Percentiles rank a stretch among this genome's conserved stretches.
These are phyloP conservation scores for Atkinsonella hypoxylon DNA, from an alignment of 2,329 filamentous ascomycete genomes.

Conservation along the genomic window DNA sequence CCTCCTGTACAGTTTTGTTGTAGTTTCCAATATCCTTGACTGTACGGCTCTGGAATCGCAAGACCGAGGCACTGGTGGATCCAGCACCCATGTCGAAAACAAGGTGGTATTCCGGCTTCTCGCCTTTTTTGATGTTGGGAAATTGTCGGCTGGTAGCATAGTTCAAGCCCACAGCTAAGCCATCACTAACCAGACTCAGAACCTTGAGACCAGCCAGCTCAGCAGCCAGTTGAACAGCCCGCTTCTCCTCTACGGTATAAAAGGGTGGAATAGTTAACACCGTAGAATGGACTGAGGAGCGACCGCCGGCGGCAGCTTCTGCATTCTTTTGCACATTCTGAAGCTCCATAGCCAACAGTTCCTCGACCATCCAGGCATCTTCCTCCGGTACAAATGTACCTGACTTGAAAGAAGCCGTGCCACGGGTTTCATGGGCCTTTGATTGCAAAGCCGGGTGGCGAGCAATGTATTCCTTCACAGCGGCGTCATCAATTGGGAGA, in stretches of 20 bases:
- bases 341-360: conserved; percentile 91
- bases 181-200: conserved; percentile 75
- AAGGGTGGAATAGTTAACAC: conserved; percentile 87
- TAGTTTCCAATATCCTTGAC: conserved; percentile 87
- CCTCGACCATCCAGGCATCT: conserved; percentile 70
- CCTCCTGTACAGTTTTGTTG: conserved; percentile 95
- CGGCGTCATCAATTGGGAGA: conserved; percentile 46
- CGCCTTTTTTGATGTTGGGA: conserved; percentile 69
- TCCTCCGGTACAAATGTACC: conserved; percentile 48
- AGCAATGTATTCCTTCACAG: conserved; percentile 57
- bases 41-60: conserved; percentile 78
- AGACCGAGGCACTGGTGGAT: conserved; percentile 77
- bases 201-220: conserved; percentile 81
- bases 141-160: conserved; percentile 90
- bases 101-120: conserved; percentile 81
- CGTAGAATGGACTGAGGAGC: conserved; percentile 60
- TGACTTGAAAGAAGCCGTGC: conserved; percentile 75
- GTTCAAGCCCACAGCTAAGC: conserved; percentile 83
- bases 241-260: conserved; percentile 82
- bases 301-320: conserved; percentile 67
- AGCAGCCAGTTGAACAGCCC: conserved; percentile 72
- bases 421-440: conserved; percentile 44
- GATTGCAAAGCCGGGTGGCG: conserved; percentile 71
- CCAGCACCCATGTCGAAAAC: conserved; percentile 98
- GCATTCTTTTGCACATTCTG: conserved; percentile 86